Base-by-base conservation (phyloP, 495 filamentous ascomycete genomes). In the Neurospora sp. region DNA sequence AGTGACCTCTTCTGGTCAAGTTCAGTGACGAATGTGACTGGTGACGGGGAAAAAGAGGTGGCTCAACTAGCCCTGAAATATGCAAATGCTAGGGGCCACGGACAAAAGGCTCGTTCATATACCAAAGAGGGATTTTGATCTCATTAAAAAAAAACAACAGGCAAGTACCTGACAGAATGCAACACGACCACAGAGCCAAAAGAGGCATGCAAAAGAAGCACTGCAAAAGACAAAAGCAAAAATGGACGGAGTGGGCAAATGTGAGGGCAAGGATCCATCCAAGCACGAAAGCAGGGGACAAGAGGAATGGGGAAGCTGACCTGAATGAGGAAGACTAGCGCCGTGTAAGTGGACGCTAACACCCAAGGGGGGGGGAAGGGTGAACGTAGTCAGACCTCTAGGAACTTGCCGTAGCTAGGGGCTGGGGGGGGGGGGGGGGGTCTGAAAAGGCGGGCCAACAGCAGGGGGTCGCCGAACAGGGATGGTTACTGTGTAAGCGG, bases 211-310 rank as follows among this genome's bases (percentile, higher is more conserved):
- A 43, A 71, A 73, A 71, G 66, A 74, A 39, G 73, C 24, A 69
- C 69, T 45, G 39, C 71, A 73, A 70, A 69, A 73, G 40, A 43
- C 66, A 71, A 59, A 79, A 70, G 77, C 73, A 76, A 78, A 73
- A 73, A 42, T 40, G 69, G 71, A 73, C 70, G 45, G 72, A 66
- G 42, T 71, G 71, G 54, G 48, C 31, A 70, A 69, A 39, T 40
- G 70, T 73, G 74, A 71, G 72, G 28, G 72, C 39, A 31, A 71
- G 71, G 54, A 66, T 66, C 54, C 24, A 34, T 34, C 54, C 54
- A 66, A 66, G 54, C 54, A 28, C 8, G 17, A 31, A 62, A 62
- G 54, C 54, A 66, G 54, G 54, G 54, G 54, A 66, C 69, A 48
- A 59, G 76, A 38, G 31, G 37, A 54, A 15, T 34, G 54, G 71